Conservation (phyloP, 805 yeast genomes). For the Yamadazyma philogaea region DNA sequence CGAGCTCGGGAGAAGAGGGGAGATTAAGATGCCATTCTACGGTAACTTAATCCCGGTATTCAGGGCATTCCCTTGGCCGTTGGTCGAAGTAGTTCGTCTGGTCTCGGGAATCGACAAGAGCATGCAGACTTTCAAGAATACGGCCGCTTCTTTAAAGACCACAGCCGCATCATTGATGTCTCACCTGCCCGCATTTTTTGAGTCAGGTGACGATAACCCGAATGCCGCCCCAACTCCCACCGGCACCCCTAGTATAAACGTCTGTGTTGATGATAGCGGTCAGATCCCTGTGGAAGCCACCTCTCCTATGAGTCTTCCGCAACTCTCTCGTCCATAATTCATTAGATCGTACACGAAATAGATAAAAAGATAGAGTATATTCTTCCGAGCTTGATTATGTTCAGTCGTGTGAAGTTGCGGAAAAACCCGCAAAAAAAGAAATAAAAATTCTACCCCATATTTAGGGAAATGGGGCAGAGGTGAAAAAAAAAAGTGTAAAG, state of each 20-base stretch:
- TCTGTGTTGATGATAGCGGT: no score
- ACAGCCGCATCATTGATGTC: slow-evolving; percentile 5
- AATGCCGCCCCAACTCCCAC: not conserved
- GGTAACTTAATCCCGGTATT: slow-evolving; percentile 71
- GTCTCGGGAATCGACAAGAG: slow-evolving; percentile 67
- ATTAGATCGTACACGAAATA: no score
- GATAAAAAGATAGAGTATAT: no score
- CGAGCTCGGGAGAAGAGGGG: slow-evolving; percentile 61
- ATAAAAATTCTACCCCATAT: not conserved
- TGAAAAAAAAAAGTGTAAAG: not conserved
- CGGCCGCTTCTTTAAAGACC: slow-evolving; percentile 8
- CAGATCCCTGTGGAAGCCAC: no score
- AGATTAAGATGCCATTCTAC: slow-evolving; percentile 71
- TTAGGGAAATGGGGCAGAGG: not conserved
- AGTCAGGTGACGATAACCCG: not conserved
- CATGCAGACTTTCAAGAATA: slow-evolving; percentile 28
- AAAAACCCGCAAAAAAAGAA: no score
- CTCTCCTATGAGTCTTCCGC: no score
- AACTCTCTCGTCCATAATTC: no score
- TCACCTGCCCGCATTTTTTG: not conserved
- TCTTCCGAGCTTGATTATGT: no score
- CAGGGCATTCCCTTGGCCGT: slow-evolving; percentile 69
- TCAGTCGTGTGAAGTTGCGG: no score
- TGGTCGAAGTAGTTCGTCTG: slow-evolving; percentile 52
- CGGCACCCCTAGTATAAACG: no score